Evolutionary conservation across 179 eudicot species (phyloP), one percentile per base, ranked within the genome.

Genomic region (Spergularia azorica): DNA sequence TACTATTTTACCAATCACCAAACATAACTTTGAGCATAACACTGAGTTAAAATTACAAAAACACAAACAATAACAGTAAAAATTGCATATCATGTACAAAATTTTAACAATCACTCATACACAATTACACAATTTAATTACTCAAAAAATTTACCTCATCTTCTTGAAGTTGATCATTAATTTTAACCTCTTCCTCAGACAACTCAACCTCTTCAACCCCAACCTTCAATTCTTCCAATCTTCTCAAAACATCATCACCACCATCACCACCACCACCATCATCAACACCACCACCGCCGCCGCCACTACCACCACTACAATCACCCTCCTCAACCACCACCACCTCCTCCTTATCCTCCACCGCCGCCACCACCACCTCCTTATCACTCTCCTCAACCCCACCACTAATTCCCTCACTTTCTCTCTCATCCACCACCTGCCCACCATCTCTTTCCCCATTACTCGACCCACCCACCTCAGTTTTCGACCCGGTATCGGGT

Each of bases 121-220:
- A 72, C 2, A 18, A 4, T 5, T 11, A 14, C 14, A 12, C 8
- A 32, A 12, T 46, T 11, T 63, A 10, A 61, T 68, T 4, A 17
- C 70, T 36, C 39, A 73, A 62, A 67, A 70, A 17, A 11, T 20
- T 9, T 88, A 94, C 97, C 96, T 94, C 97, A 81, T 95, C 97
- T 73, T 89, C 89, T 80, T 95, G 97, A 83, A 87, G 83, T 72
- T 95, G 98, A 76, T 93, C 92, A 84, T 94, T 94, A 50, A 85
- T 83, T 63, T 71, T 80, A 67, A 85, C 77, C 73, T 80, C 79
- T 76, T 91, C 95, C 52, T 86, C 90, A 17, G 86, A 84, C 77
- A 93, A 83, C 26, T 89, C 91, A 5, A 82, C 70, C 76, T 88
- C 94, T 18, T 80, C 73, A 51, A 55, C 76, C 77, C 83, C 84